Evolutionary conservation across 805 yeast species (phyloP).

Genomic region (Metschnikowia henanensis): DNA sequence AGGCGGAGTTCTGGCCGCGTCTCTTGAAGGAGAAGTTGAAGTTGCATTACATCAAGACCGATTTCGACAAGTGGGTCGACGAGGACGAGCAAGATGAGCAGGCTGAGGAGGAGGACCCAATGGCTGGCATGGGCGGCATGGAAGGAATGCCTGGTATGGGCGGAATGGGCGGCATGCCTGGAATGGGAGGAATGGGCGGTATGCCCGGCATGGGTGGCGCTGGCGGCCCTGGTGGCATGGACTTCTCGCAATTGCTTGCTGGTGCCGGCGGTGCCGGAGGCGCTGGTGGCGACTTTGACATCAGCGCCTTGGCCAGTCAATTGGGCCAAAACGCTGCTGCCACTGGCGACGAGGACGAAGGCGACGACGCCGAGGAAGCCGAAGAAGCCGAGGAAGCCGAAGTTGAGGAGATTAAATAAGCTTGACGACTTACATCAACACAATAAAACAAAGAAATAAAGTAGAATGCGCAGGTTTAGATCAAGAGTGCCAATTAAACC

Average conservation of each 20-base stretch:
- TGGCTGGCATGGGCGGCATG: slow-evolving; percentile 24
- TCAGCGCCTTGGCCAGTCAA: slow-evolving; percentile 42
- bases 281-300: slow-evolving; percentile 36
- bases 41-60: slow-evolving; percentile 83
- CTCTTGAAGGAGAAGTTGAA: slow-evolving; percentile 84
- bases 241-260: slow-evolving; percentile 23
- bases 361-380: slow-evolving; percentile 25
- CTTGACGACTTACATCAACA: no score
- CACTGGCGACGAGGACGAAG: slow-evolving; percentile 19
- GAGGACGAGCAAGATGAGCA: slow-evolving; percentile 94
- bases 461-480: no score
- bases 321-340: slow-evolving; percentile 36
- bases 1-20: slow-evolving; percentile 93
- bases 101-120: slow-evolving; percentile 45
- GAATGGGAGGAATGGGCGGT: slow-evolving; percentile 32
- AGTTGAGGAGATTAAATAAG: slow-evolving; percentile 8
- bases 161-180: slow-evolving; percentile 30
- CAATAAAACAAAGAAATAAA: no score
- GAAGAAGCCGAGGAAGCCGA: slow-evolving; percentile 24
- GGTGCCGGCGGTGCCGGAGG: slow-evolving; percentile 36
- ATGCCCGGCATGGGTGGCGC: slow-evolving; percentile 23
- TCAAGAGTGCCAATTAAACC: no score
- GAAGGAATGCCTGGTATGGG: slow-evolving; percentile 23
- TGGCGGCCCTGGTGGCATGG: slow-evolving; percentile 13
- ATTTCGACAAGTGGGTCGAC: slow-evolving; percentile 97